These are phyloP conservation scores for Ceratocystis destructans DNA, from an alignment of 2,329 filamentous ascomycete species.

Conservation along the genomic window DNA sequence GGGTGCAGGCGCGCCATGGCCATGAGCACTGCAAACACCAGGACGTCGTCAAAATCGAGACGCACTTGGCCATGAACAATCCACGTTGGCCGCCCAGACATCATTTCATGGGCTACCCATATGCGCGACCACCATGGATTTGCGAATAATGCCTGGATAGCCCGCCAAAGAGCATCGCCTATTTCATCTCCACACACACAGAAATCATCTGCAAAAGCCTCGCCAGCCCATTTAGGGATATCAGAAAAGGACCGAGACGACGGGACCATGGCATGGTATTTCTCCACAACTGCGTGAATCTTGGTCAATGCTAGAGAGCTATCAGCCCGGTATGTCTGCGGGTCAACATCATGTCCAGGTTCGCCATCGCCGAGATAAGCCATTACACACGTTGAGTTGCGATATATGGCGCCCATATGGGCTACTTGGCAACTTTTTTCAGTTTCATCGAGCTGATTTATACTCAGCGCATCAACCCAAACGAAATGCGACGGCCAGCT, in stretches of 20 bases:
- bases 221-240: slow-evolving; percentile 17
- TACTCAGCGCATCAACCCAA: slow-evolving; percentile 24
- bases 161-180: slow-evolving; percentile 16
- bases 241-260: slow-evolving; percentile 6
- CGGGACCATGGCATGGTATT: slow-evolving; percentile 15
- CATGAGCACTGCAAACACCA: slow-evolving; percentile 19
- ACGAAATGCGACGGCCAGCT: slow-evolving; percentile 19
- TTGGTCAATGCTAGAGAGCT: slow-evolving; percentile 16
- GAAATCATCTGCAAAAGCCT: slow-evolving; percentile 19
- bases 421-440: slow-evolving; percentile 23
- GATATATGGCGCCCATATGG: slow-evolving; percentile 22
- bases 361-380: slow-evolving; percentile 20
- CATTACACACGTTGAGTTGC: slow-evolving; percentile 20
- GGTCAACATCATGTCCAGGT: background rate
- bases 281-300: slow-evolving; percentile 18
- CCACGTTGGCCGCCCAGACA: slow-evolving; percentile 17
- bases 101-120: slow-evolving; percentile 19
- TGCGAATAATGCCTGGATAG: slow-evolving; percentile 19
- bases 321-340: background rate
- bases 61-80: slow-evolving; percentile 17
- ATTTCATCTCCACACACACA: slow-evolving; percentile 19
- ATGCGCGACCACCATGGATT: slow-evolving; percentile 20
- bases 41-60: slow-evolving; percentile 15
- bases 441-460: slow-evolving; percentile 22
- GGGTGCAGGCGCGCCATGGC: slow-evolving; percentile 19